A percentile compares a stretch with the other conserved stretches of the same genome.
Conservation (phyloP, 768 basidiomycete species). For the Ephemerocybe angulata region DNA sequence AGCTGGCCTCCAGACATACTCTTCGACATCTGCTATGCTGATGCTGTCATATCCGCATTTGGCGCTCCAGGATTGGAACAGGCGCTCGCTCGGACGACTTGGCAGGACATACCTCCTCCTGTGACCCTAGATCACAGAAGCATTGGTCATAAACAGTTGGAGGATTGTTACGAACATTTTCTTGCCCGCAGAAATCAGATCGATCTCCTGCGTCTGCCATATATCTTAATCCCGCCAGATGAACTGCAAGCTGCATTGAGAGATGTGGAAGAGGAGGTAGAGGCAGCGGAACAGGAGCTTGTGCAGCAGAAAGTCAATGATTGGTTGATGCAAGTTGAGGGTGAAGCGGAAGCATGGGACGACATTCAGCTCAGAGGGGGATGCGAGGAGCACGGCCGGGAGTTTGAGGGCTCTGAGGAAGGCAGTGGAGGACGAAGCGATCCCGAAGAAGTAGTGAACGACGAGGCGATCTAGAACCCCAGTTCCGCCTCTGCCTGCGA, state of each 20-base stretch:
- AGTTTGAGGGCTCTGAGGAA: too few relatives aligned
- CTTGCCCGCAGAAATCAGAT: not conserved
- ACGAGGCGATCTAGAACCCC: too few relatives aligned
- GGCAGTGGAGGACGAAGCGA: too few relatives aligned
- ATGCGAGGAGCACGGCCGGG: too few relatives aligned
- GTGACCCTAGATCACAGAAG: too few relatives aligned
- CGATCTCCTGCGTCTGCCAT: not conserved
- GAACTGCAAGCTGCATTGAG: not conserved
- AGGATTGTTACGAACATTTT: not conserved
- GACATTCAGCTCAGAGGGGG: too few relatives aligned
- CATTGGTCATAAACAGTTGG: too few relatives aligned
- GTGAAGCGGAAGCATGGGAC: too few relatives aligned
- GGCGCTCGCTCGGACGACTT: not conserved
- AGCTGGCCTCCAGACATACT: not conserved
- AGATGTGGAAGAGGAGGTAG: not conserved
- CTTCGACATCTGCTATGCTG: not conserved
- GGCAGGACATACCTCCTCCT: not conserved
- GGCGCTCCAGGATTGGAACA: not conserved
- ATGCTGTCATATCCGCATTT: not conserved
- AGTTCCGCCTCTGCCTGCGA: too few relatives aligned
- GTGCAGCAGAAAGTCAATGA: not conserved
- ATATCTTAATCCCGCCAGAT: not conserved
- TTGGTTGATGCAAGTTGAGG: not conserved
- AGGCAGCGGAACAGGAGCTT: not conserved
- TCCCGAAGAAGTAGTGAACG: too few relatives aligned